phyloP scores from a whole-genome alignment of 805 yeast species.

The Wickerhamiella azyma region DNA sequence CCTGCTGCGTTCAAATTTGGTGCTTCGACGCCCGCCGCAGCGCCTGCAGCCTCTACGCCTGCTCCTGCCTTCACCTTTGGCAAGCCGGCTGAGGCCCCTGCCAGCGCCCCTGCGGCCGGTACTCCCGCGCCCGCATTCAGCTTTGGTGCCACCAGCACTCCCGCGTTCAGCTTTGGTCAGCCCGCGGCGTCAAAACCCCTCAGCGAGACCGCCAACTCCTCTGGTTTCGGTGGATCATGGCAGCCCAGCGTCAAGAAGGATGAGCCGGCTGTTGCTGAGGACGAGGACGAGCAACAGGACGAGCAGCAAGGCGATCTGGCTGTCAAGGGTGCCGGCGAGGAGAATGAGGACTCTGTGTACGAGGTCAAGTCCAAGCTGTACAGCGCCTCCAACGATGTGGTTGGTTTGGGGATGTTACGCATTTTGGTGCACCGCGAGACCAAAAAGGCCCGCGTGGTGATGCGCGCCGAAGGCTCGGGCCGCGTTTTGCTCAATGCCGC shows the following conservation, averaged over 20 bases:
- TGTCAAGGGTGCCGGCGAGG: constrained; percentile 67
- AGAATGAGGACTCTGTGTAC: constrained; percentile 51
- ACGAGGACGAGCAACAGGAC: constrained; percentile 30
- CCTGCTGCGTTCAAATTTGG: constrained; percentile 16
- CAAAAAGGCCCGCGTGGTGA: constrained; percentile 51
- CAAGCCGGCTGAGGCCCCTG: constrained; percentile 6
- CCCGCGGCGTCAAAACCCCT: neutral
- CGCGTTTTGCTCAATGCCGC: constrained; percentile 59
- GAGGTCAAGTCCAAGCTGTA: constrained; percentile 61
- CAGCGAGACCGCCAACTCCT: constrained; percentile 8
- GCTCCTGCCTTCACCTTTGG: constrained; percentile 2
- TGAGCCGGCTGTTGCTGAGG: constrained; percentile 24
- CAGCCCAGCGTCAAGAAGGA: constrained; percentile 14
- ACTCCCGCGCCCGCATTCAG: constrained; percentile 18
- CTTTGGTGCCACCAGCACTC: constrained; percentile 10
- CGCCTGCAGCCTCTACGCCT: constrained; percentile 8
- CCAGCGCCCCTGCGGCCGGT: neutral
- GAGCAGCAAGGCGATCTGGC: constrained; percentile 30
- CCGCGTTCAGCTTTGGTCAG: constrained; percentile 13
- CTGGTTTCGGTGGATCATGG: constrained; percentile 14
- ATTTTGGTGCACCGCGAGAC: constrained; percentile 49
- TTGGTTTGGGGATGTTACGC: constrained; percentile 74
- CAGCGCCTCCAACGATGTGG: constrained; percentile 30
- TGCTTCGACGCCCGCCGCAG: too few relatives aligned
- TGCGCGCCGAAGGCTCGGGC: constrained; percentile 82